A percentile compares a stretch with the other conserved stretches of the same genome.
Conservation (phyloP, 2,329 filamentous ascomycete genomes). For the Trichophyton mentagrophytes region DNA sequence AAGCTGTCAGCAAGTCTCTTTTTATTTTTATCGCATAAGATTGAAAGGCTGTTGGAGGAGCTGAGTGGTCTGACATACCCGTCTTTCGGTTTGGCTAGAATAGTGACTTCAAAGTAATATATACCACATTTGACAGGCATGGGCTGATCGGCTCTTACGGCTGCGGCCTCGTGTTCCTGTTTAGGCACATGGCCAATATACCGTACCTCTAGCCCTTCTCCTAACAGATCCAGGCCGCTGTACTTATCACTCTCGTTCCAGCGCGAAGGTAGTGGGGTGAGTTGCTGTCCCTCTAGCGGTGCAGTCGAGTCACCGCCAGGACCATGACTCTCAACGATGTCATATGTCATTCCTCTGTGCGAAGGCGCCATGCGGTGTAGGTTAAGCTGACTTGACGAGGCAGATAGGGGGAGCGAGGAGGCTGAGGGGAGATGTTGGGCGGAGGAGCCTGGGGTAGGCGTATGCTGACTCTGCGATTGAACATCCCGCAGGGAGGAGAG, state of each 20-base stretch:
- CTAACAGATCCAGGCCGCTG: conserved; percentile 57
- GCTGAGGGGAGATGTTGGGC: conserved; percentile 6
- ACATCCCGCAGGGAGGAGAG: conserved; percentile 38
- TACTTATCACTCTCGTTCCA: conserved; percentile 76
- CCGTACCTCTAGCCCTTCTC: conserved; percentile 59
- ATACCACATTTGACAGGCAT: conserved; percentile 87
- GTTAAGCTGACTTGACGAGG: conserved; percentile 46
- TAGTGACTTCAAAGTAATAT: conserved; percentile 77
- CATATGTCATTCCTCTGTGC: conserved; percentile 68
- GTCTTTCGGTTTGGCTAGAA: conserved; percentile 55
- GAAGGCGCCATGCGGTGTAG: conserved; percentile 47
- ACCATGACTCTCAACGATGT: conserved; percentile 61
- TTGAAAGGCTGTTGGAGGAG: not conserved
- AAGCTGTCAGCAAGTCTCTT: conserved; percentile 6
- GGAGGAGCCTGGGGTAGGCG: not conserved
- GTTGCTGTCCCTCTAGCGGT: conserved; percentile 45
- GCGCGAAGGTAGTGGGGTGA: conserved; percentile 60
- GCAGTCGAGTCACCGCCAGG: conserved; percentile 24
- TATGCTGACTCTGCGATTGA: conserved; percentile 26
- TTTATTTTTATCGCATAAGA: not conserved
- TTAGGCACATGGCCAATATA: conserved; percentile 46
- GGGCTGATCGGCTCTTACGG: conserved; percentile 67
- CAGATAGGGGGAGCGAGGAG: conserved; percentile 37
- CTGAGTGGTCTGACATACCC: conserved; percentile 36
- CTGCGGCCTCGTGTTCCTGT: conserved; percentile 61